Evolutionary conservation across 2,329 filamentous ascomycete species (phyloP).

Genomic region (Alternaria sp.): DNA sequence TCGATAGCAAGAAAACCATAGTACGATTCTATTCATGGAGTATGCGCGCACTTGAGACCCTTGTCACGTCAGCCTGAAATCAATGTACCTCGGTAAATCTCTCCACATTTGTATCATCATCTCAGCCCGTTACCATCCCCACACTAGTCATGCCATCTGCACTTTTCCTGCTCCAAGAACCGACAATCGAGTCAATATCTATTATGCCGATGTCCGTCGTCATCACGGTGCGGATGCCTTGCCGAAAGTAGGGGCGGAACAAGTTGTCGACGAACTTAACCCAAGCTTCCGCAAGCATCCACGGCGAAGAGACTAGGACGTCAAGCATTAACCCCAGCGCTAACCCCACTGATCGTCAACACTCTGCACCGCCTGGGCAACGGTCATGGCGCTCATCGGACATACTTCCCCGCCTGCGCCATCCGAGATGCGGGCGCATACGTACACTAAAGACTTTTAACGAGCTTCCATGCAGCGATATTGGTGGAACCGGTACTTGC

Average conservation of each 20-base stretch:
- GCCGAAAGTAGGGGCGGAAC: slow-evolving; percentile 19
- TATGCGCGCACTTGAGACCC: background rate
- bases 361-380: slow-evolving; percentile 11
- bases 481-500: slow-evolving; percentile 12
- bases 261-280: background rate
- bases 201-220: slow-evolving; percentile 12
- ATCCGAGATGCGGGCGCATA: slow-evolving; percentile 13
- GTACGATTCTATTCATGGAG: background rate
- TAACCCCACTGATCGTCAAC: slow-evolving; percentile 29
- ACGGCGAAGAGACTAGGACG: slow-evolving; percentile 3
- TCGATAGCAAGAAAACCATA: too few relatives aligned
- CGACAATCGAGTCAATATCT: background rate
- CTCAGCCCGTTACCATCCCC: background rate
- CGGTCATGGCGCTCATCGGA: slow-evolving; percentile 24
- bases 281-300: slow-evolving; percentile 29
- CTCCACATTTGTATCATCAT: background rate
- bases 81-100: slow-evolving; percentile 5
- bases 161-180: background rate
- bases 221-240: slow-evolving; percentile 19
- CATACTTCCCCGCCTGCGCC: slow-evolving; percentile 19
- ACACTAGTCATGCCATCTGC: background rate
- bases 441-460: background rate
- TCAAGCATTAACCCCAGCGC: slow-evolving; percentile 18
- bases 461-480: slow-evolving; percentile 9
- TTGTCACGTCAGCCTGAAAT: background rate